Base-by-base conservation (phyloP, 768 basidiomycete species). In the Lepiota brunneoincarnata region DNA sequence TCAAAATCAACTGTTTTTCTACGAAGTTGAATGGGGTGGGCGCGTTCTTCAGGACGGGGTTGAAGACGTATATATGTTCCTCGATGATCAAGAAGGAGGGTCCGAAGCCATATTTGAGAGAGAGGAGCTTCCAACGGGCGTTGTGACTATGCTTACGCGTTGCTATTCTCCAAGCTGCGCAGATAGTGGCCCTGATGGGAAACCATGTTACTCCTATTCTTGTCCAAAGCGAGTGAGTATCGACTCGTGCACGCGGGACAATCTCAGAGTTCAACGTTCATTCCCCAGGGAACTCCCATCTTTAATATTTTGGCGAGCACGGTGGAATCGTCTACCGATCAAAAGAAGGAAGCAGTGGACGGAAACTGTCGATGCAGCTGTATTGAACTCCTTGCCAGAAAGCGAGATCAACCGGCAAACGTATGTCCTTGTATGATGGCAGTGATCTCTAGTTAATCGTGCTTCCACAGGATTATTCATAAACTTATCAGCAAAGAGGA, bases 1-100 rank as follows among this genome's bases (percentile, higher is more conserved):
- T 35, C 94, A 98, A 64, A 87, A 82, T 55, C 93, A 96, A 66
- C 78, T 98, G 4, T 98, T 93, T 77, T 95, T 97, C 69, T 92
- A 93, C 64, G 96, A 98, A 67, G 94, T 98, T 6, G 94, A 98
- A 65, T 96, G 94, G 91, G 92, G 89, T 26, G 84, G 86, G 46
- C 83, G 86, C 17, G 76, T 86, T 1, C 71, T 97, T 51, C 83
- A 89, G 52, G 93, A 95, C 63, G 86, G 89, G 2, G 89, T 95
- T 3, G 93, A 95, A 63, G 92, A 95, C 58, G 93, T 97, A 5
- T 97, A 91, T 71, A 90, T 89, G 78, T 96, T 97, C 69, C 74
- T 91, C 63, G 92, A 92, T 54, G 93, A 95, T 58, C 77, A 80
- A 36, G 85, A 86, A 51, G 86, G 85, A 21, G 69, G 70, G 20